phyloP scores from a whole-genome alignment of 139 green algal genomes.

The Spirogloea muscicola region DNA sequence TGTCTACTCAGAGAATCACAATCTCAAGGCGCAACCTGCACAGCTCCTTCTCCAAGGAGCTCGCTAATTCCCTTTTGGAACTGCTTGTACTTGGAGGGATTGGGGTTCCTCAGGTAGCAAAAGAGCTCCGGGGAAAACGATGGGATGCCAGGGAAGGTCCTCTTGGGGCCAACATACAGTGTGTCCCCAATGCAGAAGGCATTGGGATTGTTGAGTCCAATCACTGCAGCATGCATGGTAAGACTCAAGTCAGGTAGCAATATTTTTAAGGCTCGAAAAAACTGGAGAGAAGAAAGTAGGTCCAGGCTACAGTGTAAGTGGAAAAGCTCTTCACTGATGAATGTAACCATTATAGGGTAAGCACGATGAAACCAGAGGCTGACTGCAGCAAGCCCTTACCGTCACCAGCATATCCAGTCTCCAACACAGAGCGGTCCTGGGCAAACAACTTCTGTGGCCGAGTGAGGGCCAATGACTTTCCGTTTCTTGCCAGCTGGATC shows the following conservation, averaged over 20 bases:
- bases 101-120: slow-evolving; percentile 59
- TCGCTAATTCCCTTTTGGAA: slow-evolving; percentile 71
- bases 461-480: slow-evolving; percentile 62
- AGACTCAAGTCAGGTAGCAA: too few relatives aligned
- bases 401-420: slow-evolving; percentile 67
- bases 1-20: too few relatives aligned
- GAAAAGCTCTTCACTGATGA: too few relatives aligned
- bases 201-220: slow-evolving; percentile 72
- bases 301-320: too few relatives aligned
- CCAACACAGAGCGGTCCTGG: slow-evolving; percentile 44
- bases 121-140: slow-evolving; percentile 77
- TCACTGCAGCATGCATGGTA: too few relatives aligned
- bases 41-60: slow-evolving; percentile 69
- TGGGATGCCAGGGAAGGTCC: slow-evolving; percentile 67
- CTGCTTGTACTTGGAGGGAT: slow-evolving; percentile 66
- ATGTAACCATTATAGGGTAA: too few relatives aligned
- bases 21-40: too few relatives aligned
- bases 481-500: slow-evolving; percentile 61
- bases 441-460: slow-evolving; percentile 75
- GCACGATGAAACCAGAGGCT: too few relatives aligned
- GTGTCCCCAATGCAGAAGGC: slow-evolving; percentile 69
- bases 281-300: too few relatives aligned
- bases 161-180: slow-evolving; percentile 35
- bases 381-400: too few relatives aligned
- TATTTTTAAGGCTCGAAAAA: too few relatives aligned